Evolutionary conservation across 2,329 filamentous ascomycete species (phyloP).

Genomic region (Penicillium thymicola): DNA sequence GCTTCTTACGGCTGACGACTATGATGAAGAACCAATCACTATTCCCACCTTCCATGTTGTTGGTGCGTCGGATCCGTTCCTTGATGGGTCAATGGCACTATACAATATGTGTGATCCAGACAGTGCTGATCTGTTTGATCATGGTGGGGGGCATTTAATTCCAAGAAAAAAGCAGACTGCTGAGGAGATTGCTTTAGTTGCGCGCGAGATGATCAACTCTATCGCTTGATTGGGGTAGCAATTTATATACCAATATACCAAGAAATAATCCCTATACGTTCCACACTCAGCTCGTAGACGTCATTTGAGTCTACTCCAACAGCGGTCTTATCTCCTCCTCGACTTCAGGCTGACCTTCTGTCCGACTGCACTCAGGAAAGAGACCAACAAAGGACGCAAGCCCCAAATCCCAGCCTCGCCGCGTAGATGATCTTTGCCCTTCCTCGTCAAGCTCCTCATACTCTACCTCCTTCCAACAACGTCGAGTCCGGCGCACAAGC

Average conservation of each 20-base stretch:
- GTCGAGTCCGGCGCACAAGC: conserved; percentile 10
- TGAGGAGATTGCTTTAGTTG: conserved; percentile 31
- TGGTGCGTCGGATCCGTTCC: conserved; percentile 41
- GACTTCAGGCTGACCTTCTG: not conserved
- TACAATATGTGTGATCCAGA: conserved; percentile 46
- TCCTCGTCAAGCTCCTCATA: conserved; percentile 5
- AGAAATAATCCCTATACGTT: not conserved
- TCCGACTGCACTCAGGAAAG: not conserved
- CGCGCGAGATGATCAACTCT: conserved; percentile 19
- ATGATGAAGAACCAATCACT: conserved; percentile 15
- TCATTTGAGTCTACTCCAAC: conserved; percentile 14
- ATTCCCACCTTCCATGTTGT: conserved; percentile 31
- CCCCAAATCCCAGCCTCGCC: not conserved
- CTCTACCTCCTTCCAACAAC: conserved; percentile 13
- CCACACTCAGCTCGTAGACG: not conserved
- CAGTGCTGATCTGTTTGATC: conserved; percentile 43
- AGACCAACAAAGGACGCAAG: not conserved
- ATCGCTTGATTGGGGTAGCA: not conserved
- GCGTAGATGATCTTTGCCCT: not conserved
- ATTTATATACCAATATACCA: not conserved
- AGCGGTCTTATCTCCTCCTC: conserved; percentile 29
- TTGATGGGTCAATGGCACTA: conserved; percentile 39
- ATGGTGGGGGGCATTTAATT: conserved; percentile 45
- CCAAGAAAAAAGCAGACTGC: conserved; percentile 36
- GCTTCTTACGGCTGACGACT: conserved; percentile 18